A percentile compares a stretch with the other conserved stretches of the same genome.
Conservation (phyloP, 106 monocot genomes). For the Amphibolis antarctica region DNA sequence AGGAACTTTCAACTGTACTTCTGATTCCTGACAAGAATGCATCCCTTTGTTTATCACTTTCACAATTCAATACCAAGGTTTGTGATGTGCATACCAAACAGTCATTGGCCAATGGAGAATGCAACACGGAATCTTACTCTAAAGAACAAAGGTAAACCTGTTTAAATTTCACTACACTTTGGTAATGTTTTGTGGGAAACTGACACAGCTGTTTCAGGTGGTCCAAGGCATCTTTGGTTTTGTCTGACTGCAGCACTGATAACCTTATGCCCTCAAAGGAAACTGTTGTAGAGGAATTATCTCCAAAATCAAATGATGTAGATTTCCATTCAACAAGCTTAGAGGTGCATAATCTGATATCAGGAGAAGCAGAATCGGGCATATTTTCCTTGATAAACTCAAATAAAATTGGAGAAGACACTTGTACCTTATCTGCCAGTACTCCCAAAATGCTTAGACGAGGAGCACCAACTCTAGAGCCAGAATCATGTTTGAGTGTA, state of each 20-base stretch:
- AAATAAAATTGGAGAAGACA: slow-evolving; percentile 22
- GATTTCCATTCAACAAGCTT: slow-evolving; percentile 4
- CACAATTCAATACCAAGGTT: background rate
- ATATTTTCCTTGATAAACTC: slow-evolving; percentile 24
- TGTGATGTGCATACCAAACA: background rate
- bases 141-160: background rate
- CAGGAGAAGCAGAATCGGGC: slow-evolving; percentile 5
- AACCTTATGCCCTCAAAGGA: background rate
- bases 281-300: background rate
- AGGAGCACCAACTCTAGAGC: slow-evolving; percentile 16
- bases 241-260: slow-evolving; percentile 15
- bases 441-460: slow-evolving; percentile 30
- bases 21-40: background rate
- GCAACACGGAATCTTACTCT: background rate
- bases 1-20: background rate
- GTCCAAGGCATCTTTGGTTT: slow-evolving; percentile 6
- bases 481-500: slow-evolving; percentile 48
- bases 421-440: slow-evolving; percentile 10
- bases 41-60: background rate
- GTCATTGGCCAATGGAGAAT: background rate
- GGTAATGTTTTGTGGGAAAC: background rate
- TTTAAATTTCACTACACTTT: background rate
- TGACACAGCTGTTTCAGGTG: slow-evolving; percentile 24
- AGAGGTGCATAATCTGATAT: slow-evolving; percentile 2
- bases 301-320: background rate